phyloP scores from a whole-genome alignment of 2,329 filamentous ascomycete species.

The Hypoxylon sp. region DNA sequence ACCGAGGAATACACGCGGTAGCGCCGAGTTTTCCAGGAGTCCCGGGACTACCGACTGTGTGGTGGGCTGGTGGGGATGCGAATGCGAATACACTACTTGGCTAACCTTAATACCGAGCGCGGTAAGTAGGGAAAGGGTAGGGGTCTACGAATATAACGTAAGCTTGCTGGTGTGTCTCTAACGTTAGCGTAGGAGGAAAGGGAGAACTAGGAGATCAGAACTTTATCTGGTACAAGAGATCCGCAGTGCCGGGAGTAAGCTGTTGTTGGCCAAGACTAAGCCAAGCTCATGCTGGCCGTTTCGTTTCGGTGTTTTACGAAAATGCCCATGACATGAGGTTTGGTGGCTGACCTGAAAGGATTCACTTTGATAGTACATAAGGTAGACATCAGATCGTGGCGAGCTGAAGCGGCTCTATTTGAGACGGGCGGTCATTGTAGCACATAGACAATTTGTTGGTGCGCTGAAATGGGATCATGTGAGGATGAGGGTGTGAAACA shows the following conservation, averaged over 20 bases:
- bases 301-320: background rate
- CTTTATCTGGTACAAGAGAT: slow-evolving; percentile 31
- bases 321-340: no score
- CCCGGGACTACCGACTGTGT: slow-evolving; percentile 6
- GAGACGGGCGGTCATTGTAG: background rate
- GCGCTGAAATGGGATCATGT: slow-evolving; percentile 15
- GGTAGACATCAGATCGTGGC: slow-evolving; percentile 1
- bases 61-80: background rate
- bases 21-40: slow-evolving; percentile 5
- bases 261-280: slow-evolving; percentile 6
- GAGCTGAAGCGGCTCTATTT: slow-evolving; percentile 4
- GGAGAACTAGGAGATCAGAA: slow-evolving; percentile 28
- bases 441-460: background rate
- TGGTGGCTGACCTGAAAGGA: background rate
- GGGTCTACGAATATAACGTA: slow-evolving; percentile 32
- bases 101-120: slow-evolving; percentile 15
- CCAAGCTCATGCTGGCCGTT: slow-evolving; percentile 5
- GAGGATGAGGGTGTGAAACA: slow-evolving; percentile 17
- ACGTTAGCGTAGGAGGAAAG: background rate
- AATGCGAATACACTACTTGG: background rate
- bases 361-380: background rate
- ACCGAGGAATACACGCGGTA: slow-evolving; percentile 4
- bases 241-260: slow-evolving; percentile 15
- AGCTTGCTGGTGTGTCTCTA: background rate
- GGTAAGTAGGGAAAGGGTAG: background rate